A percentile compares a stretch with the other conserved stretches of the same genome.
phyloP scores from a whole-genome alignment of 805 yeast genomes.

The Lipomyces yamanashiensis region DNA sequence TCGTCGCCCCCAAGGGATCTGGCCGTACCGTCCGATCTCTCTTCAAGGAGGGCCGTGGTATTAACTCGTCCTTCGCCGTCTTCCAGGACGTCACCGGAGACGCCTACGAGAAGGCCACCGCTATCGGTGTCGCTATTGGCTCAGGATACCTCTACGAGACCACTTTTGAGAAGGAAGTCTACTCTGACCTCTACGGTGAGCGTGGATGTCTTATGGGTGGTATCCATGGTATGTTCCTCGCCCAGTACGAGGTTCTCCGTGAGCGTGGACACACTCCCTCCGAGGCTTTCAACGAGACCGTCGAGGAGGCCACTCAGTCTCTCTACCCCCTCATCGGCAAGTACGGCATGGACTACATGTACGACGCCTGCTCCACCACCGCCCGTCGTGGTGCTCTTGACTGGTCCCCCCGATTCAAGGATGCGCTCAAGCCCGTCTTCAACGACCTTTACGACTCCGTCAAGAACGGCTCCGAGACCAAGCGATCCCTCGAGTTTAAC shows the following conservation, averaged over 20 bases:
- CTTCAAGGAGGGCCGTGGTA: slow-evolving; percentile 99
- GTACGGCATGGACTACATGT: slow-evolving; percentile 99
- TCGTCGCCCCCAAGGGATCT: slow-evolving; percentile 99
- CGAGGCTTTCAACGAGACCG: slow-evolving; percentile 99
- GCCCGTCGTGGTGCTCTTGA: slow-evolving; percentile 99
- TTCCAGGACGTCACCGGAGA: slow-evolving; percentile 99
- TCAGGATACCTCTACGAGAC: slow-evolving; percentile 99
- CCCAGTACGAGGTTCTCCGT: slow-evolving; percentile 99
- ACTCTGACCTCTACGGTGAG: slow-evolving; percentile 99
- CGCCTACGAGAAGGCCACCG: slow-evolving; percentile 99
- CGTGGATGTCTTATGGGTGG: slow-evolving; percentile 81
- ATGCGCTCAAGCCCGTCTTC: slow-evolving; percentile 98
- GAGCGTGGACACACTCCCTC: slow-evolving; percentile 99
- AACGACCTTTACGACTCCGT: slow-evolving; percentile 93
- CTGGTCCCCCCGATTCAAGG: slow-evolving; percentile 99
- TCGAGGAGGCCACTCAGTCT: slow-evolving; percentile 99
- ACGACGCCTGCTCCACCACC: slow-evolving; percentile 99
- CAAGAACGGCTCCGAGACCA: slow-evolving; percentile 94
- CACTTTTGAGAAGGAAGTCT: slow-evolving; percentile 98
- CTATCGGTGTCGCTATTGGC: slow-evolving; percentile 98
- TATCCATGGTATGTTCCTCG: slow-evolving; percentile 99
- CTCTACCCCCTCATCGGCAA: slow-evolving; percentile 98
- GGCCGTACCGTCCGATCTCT: slow-evolving; percentile 99
- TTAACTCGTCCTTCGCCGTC: slow-evolving; percentile 98
- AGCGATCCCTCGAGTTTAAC: slow-evolving; percentile 98